Conservation (phyloP, 1,139 yeast genomes). For the Trichomonascaceae sp. region DNA sequence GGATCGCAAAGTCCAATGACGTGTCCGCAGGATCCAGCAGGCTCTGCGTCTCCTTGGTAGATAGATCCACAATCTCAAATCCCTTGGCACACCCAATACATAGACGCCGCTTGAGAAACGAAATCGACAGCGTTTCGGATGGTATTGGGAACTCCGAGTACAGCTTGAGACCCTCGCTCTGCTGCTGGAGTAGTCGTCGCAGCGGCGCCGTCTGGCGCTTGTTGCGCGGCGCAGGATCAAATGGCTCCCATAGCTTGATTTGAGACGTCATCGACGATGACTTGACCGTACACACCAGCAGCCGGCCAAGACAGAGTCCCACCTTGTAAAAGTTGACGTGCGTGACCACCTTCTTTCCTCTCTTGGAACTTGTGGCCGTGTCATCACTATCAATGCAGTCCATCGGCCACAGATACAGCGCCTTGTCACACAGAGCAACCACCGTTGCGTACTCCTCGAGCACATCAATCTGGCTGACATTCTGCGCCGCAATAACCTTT, state of each 20-base stretch:
- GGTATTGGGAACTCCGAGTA: constrained; percentile 68
- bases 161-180: constrained; percentile 43
- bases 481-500: constrained; percentile 61
- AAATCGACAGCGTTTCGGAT: constrained; percentile 84
- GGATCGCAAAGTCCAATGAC: constrained; percentile 87
- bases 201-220: constrained; percentile 33
- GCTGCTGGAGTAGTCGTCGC: constrained; percentile 36
- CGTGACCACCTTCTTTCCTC: constrained; percentile 65
- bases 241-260: constrained; percentile 81
- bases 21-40: constrained; percentile 94
- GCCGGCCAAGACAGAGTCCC: constrained; percentile 82
- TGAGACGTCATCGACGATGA: constrained; percentile 59
- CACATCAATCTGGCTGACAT: constrained; percentile 82
- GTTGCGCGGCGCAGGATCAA: constrained; percentile 33
- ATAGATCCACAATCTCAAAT: constrained; percentile 79
- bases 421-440: constrained; percentile 71
- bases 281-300: constrained; percentile 82
- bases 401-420: constrained; percentile 70
- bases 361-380: constrained; percentile 52
- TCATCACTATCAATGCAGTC: constrained; percentile 51
- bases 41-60: constrained; percentile 61
- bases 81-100: constrained; percentile 97
- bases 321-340: constrained; percentile 85
- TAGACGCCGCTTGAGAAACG: constrained; percentile 74
- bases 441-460: constrained; percentile 83